A percentile compares a stretch with the other conserved stretches of the same genome.
These are phyloP conservation scores for Aquilaria yunnanensis DNA, from an alignment of 345 rosid species.

Conservation along the genomic window DNA sequence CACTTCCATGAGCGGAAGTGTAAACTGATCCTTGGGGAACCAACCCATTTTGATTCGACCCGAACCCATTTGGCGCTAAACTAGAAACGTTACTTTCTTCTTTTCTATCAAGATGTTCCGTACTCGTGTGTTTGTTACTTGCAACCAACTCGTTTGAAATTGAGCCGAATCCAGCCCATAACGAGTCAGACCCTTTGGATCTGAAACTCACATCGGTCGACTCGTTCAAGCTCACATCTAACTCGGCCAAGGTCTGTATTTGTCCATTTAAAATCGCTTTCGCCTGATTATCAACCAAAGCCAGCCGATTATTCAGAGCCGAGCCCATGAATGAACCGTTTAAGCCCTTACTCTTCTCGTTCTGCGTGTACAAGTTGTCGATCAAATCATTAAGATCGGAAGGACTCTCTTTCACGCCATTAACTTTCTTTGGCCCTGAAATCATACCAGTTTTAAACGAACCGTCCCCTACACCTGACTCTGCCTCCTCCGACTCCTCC, in stretches of 20 bases:
- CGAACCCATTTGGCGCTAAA: constrained; percentile 26
- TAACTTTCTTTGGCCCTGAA: constrained; percentile 15
- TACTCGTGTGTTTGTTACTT: no score
- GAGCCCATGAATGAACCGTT: constrained; percentile 14
- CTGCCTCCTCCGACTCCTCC: constrained; percentile 39
- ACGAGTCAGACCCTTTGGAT: constrained; percentile 12
- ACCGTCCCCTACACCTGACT: constrained; percentile 26
- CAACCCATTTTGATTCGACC: constrained; percentile 14
- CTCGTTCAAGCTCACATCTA: constrained; percentile 9
- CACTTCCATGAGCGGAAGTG: constrained; percentile 5
- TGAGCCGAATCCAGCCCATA: constrained; percentile 21
- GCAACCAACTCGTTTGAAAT: background rate
- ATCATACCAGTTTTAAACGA: constrained; percentile 20
- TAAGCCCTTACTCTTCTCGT: constrained; percentile 15
- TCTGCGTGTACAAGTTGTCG: constrained; percentile 35
- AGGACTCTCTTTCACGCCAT: constrained; percentile 19
- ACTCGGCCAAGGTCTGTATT: no score
- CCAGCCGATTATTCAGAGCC: constrained; percentile 7
- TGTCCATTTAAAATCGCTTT: constrained; percentile 6
- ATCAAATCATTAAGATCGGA: constrained; percentile 35
- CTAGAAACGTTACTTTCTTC: constrained; percentile 1
- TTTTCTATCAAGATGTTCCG: background rate
- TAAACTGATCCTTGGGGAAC: constrained; percentile 15
- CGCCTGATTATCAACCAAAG: constrained; percentile 12
- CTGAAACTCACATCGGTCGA: constrained; percentile 13